Evolutionary conservation across 495 filamentous ascomycete species (phyloP), one percentile per base, ranked within the genome.

Genomic region (Penicillium pulvis): DNA sequence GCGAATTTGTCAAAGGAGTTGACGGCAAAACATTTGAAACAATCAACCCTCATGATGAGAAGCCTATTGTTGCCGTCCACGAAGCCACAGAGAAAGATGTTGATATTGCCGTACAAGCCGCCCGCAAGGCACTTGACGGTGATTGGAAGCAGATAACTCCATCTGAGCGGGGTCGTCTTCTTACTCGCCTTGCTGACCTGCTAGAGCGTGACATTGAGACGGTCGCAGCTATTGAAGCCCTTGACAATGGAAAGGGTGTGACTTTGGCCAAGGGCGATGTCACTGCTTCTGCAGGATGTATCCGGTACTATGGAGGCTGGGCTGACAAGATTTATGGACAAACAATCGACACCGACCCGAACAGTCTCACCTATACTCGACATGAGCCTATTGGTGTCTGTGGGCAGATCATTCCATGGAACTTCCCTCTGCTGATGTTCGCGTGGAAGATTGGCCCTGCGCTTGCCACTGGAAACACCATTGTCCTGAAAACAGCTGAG

Each of bases 361-460:
- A 23, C 20, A 23, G 20, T 23, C 20, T 23, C 20, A 23, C 20
- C 20, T 23, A 23, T 23, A 23, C 20, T 23, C 20, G 20, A 23
- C 20, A 23, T 2, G 20, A 23, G 2, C 20, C 20, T 23, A 84
- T 96, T 59, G 92, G 92, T 75, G 92, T 95, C 58, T 92, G 89
- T 69, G 92, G 85, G 63, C 89, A 93, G 75, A 95, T 95, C 69
- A 95, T 95, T 71, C 93, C 92, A 60, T 96, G 92, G 92, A 97
- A 97, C 81, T 96, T 96, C 82, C 57, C 57, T 3, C 31, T 59
- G 19, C 9, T 55, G 6, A 59, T 59, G 57, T 42, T 26, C 14
- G 31, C 51, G 1, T 59, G 43, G 51, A 59, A 59, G 26, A 43
- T 59, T 24, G 57, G 57, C 11, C 57, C 57, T 17, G 51, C 57